Conservation (phyloP, 306 rosid species). For the Quillaja saponaria region DNA sequence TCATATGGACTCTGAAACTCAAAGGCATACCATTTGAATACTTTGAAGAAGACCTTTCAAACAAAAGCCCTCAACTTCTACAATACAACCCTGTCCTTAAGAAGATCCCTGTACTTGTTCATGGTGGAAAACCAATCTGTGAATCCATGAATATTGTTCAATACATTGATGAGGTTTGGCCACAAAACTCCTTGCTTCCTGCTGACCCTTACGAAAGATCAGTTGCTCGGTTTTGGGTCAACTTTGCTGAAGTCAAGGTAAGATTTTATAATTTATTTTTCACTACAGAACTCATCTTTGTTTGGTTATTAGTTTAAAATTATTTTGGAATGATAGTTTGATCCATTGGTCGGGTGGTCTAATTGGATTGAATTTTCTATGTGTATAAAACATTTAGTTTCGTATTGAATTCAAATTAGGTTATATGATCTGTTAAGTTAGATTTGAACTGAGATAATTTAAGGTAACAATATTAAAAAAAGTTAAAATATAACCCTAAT, state of each 20-base stretch:
- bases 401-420: too few relatives aligned
- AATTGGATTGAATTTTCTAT: too few relatives aligned
- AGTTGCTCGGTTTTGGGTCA: slow-evolving; percentile 51
- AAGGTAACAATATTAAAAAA: too few relatives aligned
- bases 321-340: too few relatives aligned
- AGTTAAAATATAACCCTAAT: too few relatives aligned
- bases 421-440: too few relatives aligned
- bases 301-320: too few relatives aligned
- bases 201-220: slow-evolving; percentile 44
- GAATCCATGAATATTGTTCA: slow-evolving; percentile 54
- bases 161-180: slow-evolving; percentile 56
- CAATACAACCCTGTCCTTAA: slow-evolving; percentile 53
- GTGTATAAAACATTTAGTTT: too few relatives aligned
- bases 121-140: slow-evolving; percentile 47
- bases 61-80: slow-evolving; percentile 44
- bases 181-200: slow-evolving; percentile 44
- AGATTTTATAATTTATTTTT: not conserved
- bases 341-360: too few relatives aligned
- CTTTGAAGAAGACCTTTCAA: slow-evolving; percentile 53
- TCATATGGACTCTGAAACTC: slow-evolving; percentile 47
- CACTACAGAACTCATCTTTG: too few relatives aligned
- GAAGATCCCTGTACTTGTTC: slow-evolving; percentile 56
- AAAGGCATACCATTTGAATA: slow-evolving; percentile 52
- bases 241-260: slow-evolving; percentile 41
- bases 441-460: too few relatives aligned